Base-by-base conservation (phyloP, 495 filamentous ascomycete species). In the Podospora bellae-mahoneyi region DNA sequence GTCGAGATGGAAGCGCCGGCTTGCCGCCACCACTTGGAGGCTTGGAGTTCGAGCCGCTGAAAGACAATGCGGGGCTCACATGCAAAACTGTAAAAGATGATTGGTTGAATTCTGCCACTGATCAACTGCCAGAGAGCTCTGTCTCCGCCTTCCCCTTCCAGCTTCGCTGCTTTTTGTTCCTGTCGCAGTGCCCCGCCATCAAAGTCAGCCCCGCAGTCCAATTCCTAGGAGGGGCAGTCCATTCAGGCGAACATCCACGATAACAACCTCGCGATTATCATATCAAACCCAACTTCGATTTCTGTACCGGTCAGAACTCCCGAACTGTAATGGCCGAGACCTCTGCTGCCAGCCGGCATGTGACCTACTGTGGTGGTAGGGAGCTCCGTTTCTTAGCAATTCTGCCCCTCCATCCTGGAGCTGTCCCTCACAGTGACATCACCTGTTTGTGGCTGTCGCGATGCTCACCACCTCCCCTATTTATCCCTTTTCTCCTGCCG, bases 361-460 rank as follows among this genome's bases (percentile, higher is more conserved):
- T 78, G 28, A 57, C 71, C 30, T 78, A 78, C 69, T 78, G 76
- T 71, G 76, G 76, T 23, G 76, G 76, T 77, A 74, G 71, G 73
- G 26, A 61, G 3, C 26, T 7, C 2, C 1, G 23, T 13, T 30
- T 13, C 28, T 3, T 7, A 5, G 23, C 55, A 20, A 58, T 5
- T 4, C 13, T 58, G 55, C 65, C 54, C 7, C 13, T 28, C 65
- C 67, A n/a, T 63, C 32, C 26, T 27, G 56, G 19, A 62, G 9
- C 27, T 60, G 10, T 66, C 34, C 55, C 66, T 80, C 72, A 68
- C 69, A 60, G 59, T 27, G 28, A 61, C 59, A 61, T 28, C 59
- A 61, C 20, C 56, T 58, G 19, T 20, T 20, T 58, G 13, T 58
- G 4, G 10, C 7, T 58, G 23, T 48, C 15, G 7, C 15, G 39